phyloP scores from a whole-genome alignment of 192 early-diverging fungal genomes.

The Coemansia sp. region DNA sequence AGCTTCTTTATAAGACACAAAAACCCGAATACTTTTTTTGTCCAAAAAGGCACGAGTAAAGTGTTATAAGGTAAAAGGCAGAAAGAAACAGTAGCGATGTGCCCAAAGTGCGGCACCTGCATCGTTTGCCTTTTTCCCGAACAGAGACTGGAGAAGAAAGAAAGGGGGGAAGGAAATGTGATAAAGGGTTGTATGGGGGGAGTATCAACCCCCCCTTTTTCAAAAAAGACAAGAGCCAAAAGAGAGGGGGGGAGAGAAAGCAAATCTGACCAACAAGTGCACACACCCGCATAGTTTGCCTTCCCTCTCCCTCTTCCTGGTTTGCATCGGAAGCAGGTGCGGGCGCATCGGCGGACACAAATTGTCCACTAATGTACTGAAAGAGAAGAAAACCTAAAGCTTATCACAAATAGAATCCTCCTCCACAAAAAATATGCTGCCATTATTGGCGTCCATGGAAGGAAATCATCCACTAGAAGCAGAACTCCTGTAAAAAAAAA shows the following conservation, averaged over 20 bases:
- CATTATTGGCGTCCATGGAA: not conserved
- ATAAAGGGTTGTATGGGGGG: not conserved
- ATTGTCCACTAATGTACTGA: not conserved
- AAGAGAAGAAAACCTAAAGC: not conserved
- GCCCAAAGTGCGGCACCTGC: not conserved
- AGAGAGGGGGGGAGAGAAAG: not conserved
- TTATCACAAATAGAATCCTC: not conserved
- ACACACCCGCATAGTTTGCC: constrained; percentile 11
- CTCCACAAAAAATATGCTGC: not conserved
- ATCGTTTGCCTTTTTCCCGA: not conserved
- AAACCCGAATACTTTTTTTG: not conserved
- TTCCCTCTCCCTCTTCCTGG: constrained; percentile 8
- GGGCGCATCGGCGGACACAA: not conserved
- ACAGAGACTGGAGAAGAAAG: not conserved
- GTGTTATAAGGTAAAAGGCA: not conserved
- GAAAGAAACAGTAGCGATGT: not conserved
- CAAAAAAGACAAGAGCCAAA: constrained; percentile 6
- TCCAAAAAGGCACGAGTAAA: not conserved
- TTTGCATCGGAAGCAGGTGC: constrained; percentile 7
- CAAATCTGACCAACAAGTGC: constrained; percentile 9
- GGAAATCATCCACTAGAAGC: not conserved
- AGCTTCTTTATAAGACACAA: not conserved
- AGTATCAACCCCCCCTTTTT: not conserved
- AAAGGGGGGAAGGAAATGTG: constrained; percentile 1
- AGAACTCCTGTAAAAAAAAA: not conserved